These are phyloP conservation scores for Fraxinus americana DNA, from an alignment of 257 asterid species.

Conservation along the genomic window DNA sequence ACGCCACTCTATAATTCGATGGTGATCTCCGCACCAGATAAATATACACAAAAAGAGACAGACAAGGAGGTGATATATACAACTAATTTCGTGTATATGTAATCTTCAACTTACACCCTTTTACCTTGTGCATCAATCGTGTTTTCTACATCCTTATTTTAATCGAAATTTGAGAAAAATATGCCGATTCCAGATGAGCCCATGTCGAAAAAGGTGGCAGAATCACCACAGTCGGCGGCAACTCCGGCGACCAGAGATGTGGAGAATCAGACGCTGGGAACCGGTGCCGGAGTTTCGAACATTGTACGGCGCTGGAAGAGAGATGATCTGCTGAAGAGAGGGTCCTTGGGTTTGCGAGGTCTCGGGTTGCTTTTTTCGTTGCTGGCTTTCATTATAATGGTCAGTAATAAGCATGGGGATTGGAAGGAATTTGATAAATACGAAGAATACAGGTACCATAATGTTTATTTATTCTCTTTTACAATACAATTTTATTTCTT, in stretches of 20 bases:
- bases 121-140: not conserved
- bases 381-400: constrained; percentile 75
- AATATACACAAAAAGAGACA: not conserved
- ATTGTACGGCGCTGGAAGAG: constrained; percentile 54
- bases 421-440: constrained; percentile 61
- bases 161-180: constrained; percentile 8
- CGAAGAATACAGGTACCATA: constrained; percentile 64
- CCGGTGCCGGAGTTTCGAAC: constrained; percentile 27
- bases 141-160: not conserved
- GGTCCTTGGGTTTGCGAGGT: constrained; percentile 45
- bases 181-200: constrained; percentile 37
- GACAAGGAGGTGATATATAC: not conserved
- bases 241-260: constrained; percentile 35
- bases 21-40: not conserved
- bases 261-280: constrained; percentile 46
- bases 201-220: not conserved
- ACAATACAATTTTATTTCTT: not conserved
- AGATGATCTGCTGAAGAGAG: constrained; percentile 54
- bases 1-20: not conserved
- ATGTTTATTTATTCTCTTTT: not conserved
- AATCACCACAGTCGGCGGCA: constrained; percentile 20
- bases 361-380: constrained; percentile 57
- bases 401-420: constrained; percentile 68
- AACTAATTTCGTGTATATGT: not conserved
- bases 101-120: not conserved